These are phyloP conservation scores for Coemansia reversa DNA, from an alignment of 192 early-diverging fungal genomes.

Conservation along the genomic window DNA sequence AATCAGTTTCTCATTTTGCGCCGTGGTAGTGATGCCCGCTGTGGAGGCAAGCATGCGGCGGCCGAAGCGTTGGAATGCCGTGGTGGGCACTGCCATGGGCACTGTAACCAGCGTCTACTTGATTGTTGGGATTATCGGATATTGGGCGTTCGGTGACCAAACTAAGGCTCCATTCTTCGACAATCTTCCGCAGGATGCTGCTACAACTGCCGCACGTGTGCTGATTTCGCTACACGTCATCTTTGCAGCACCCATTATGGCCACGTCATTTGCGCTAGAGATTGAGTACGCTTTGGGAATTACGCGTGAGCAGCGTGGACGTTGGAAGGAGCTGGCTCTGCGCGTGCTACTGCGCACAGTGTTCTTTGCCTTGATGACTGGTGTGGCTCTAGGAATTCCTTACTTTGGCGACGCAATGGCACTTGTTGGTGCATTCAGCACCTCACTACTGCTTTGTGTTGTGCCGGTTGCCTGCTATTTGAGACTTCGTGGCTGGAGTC, in stretches of 20 bases:
- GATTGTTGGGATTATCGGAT: slow-evolving; percentile 68
- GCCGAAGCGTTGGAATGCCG: slow-evolving; percentile 64
- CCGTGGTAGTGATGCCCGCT: slow-evolving; percentile 77
- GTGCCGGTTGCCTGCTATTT: slow-evolving; percentile 73
- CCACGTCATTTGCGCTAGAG: slow-evolving; percentile 70
- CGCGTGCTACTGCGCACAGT: slow-evolving; percentile 56
- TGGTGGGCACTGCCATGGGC: slow-evolving; percentile 60
- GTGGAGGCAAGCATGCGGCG: slow-evolving; percentile 75
- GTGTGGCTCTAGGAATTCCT: slow-evolving; percentile 67
- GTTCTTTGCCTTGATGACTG: slow-evolving; percentile 57
- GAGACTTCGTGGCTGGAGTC: slow-evolving; percentile 63
- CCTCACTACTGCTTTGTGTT: slow-evolving; percentile 72
- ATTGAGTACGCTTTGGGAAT: slow-evolving; percentile 63
- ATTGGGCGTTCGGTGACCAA: slow-evolving; percentile 68
- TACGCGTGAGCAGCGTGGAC: slow-evolving; percentile 53
- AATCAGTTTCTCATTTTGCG: slow-evolving; percentile 76
- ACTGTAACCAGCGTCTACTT: slow-evolving; percentile 68
- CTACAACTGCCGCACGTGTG: slow-evolving; percentile 61
- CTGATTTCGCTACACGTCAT: slow-evolving; percentile 81
- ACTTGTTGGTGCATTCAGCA: slow-evolving; percentile 72
- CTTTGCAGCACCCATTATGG: slow-evolving; percentile 75
- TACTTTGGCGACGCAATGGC: slow-evolving; percentile 78
- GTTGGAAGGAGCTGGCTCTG: slow-evolving; percentile 53
- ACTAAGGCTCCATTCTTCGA: slow-evolving; percentile 64
- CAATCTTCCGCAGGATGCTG: slow-evolving; percentile 62